phyloP scores from a whole-genome alignment of 2,329 filamentous ascomycete genomes.

The Dissoconium aciculare region DNA sequence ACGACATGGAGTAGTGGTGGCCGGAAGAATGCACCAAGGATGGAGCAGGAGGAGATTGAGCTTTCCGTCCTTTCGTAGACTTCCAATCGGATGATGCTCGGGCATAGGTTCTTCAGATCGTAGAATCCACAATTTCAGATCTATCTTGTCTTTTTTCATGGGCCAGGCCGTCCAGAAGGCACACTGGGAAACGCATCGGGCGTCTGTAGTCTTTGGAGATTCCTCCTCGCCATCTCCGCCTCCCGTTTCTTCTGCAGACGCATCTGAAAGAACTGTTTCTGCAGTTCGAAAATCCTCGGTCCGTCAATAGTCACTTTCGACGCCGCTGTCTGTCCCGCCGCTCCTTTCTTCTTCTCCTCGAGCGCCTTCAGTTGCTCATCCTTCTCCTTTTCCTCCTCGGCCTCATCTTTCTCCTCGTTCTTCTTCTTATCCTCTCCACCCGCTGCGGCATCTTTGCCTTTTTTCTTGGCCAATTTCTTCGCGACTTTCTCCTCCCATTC shows the following conservation, averaged over 20 bases:
- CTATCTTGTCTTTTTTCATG: too few species aligned
- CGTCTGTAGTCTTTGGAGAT: slow-evolving; percentile 64
- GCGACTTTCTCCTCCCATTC: slow-evolving; percentile 37
- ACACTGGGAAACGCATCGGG: slow-evolving; percentile 74
- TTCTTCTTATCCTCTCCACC: slow-evolving; percentile 54
- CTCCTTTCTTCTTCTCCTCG: slow-evolving; percentile 36
- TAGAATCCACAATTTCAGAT: too few species aligned
- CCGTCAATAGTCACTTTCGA: slow-evolving; percentile 49
- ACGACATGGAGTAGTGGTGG: too few species aligned
- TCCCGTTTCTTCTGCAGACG: slow-evolving; percentile 64
- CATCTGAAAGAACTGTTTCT: slow-evolving; percentile 83
- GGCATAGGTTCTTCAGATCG: too few species aligned
- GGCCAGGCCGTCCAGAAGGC: slow-evolving; percentile 55
- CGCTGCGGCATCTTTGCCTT: slow-evolving; percentile 44
- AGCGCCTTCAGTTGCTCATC: slow-evolving; percentile 29
- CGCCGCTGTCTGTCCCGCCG: too few species aligned
- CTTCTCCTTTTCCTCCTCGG: slow-evolving; percentile 29
- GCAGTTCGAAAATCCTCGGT: slow-evolving; percentile 67
- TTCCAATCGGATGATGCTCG: too few species aligned
- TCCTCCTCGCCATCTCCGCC: slow-evolving; percentile 64
- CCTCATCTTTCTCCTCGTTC: slow-evolving; percentile 66
- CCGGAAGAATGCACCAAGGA: too few species aligned
- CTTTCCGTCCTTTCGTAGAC: too few species aligned
- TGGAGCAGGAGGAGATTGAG: too few species aligned
- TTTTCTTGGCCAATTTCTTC: slow-evolving; percentile 29